Conservation (phyloP, 495 filamentous ascomycete species). For the Neurospora discreta region DNA sequence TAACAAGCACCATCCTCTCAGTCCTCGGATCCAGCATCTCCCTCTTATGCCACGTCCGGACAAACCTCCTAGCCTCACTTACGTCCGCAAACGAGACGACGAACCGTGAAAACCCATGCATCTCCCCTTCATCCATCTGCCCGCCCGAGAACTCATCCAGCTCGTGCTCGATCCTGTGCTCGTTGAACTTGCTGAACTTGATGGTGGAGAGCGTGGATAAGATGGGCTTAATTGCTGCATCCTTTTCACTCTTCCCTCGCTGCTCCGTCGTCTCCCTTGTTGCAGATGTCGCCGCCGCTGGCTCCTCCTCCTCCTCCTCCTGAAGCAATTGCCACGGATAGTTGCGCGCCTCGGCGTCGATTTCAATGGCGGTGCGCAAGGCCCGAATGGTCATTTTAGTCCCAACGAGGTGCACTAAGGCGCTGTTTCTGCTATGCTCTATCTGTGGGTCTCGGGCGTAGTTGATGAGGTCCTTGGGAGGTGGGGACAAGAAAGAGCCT, state of each 20-base stretch:
- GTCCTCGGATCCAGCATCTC: conserved; percentile 22
- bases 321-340: conserved; percentile 31
- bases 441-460: conserved; percentile 30
- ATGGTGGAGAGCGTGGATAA: background rate
- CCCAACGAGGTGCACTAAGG: conserved; percentile 34
- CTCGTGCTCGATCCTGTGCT: background rate
- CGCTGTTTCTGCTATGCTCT: conserved; percentile 8
- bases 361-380: conserved; percentile 26
- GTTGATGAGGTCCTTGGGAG: background rate
- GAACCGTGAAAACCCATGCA: conserved; percentile 24
- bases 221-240: background rate
- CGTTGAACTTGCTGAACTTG: background rate
- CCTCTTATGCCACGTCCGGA: conserved; percentile 43
- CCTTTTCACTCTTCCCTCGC: background rate
- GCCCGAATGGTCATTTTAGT: conserved; percentile 4
- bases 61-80: conserved; percentile 44
- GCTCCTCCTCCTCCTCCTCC: conserved; percentile 8
- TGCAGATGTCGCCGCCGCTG: conserved; percentile 12
- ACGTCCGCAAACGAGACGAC: conserved; percentile 37
- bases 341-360: conserved; percentile 30
- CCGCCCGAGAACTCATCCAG: background rate
- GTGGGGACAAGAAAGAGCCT: background rate
- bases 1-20: conserved; percentile 18
- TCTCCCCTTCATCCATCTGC: background rate
- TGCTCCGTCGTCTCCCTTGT: conserved; percentile 5